A percentile compares a stretch with the other conserved stretches of the same genome.
Conservation (phyloP, 2,329 filamentous ascomycete genomes). For the Penicillium sclerotiorum region DNA sequence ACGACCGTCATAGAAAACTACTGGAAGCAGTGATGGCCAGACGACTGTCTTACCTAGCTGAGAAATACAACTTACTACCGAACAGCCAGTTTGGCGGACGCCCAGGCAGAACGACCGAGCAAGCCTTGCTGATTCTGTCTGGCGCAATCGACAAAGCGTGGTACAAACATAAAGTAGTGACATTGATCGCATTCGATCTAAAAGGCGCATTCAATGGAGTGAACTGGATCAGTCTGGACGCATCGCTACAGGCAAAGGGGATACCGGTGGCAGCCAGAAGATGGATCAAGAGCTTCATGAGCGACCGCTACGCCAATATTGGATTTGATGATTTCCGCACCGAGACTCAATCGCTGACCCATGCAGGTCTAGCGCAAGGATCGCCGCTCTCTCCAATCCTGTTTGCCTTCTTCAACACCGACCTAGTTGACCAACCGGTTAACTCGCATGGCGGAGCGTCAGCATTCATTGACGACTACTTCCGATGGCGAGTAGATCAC, state of each 20-base stretch:
- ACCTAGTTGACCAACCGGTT: conserved; percentile 35
- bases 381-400: background rate
- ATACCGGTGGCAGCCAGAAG: no score
- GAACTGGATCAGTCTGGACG: no score
- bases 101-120: conserved; percentile 12
- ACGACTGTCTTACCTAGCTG: conserved; percentile 12
- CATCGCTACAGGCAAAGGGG: no score
- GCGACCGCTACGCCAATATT: background rate
- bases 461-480: conserved; percentile 36
- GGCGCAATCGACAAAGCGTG: conserved; percentile 1
- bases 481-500: conserved; percentile 19
- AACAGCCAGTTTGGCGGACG: conserved; percentile 18
- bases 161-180: no score
- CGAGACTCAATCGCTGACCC: background rate
- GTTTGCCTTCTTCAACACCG: no score
- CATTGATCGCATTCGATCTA: no score
- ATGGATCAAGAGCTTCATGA: background rate
- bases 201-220: no score
- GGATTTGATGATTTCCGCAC: no score
- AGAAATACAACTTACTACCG: conserved; percentile 14
- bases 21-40: conserved; percentile 19
- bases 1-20: no score
- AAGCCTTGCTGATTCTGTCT: conserved; percentile 13
- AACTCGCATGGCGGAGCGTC: conserved; percentile 25
- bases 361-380: background rate